These are phyloP conservation scores for Lunularia cruciata DNA, from an alignment of 225 moss, liverwort and hornwort genomes.

Conservation along the genomic window DNA sequence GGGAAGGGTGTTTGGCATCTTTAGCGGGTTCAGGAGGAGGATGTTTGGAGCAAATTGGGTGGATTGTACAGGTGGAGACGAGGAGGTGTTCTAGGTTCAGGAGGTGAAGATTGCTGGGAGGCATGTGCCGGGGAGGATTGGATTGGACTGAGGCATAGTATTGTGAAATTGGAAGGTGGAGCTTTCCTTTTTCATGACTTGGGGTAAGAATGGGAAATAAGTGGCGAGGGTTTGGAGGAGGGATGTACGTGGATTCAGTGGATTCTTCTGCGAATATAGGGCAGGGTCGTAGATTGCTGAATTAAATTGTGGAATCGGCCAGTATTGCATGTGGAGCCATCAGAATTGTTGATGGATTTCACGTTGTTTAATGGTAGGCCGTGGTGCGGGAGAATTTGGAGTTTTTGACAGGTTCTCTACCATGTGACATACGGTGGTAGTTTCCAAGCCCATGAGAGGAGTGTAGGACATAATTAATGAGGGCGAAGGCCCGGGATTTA, in stretches of 20 bases:
- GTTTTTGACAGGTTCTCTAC: background rate
- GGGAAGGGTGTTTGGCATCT: background rate
- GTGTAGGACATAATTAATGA: constrained; percentile 22
- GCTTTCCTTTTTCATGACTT: background rate
- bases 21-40: background rate
- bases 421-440: background rate
- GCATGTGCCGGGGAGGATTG: background rate
- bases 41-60: background rate
- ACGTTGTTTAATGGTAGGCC: background rate
- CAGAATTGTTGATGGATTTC: constrained; percentile 1
- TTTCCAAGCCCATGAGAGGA: constrained; percentile 18
- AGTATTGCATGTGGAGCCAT: background rate
- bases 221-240: background rate
- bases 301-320: background rate
- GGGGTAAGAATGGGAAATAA: background rate
- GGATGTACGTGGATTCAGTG: background rate
- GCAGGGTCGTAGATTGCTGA: background rate
- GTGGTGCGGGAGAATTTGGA: background rate
- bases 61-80: background rate
- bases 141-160: background rate
- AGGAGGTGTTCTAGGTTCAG: background rate
- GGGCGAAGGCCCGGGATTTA: constrained; percentile 18
- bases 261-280: background rate
- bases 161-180: background rate
- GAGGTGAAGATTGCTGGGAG: background rate